Evolutionary conservation across 2,329 filamentous ascomycete genomes (phyloP).

Genomic region (Geoglossum cookeanum): DNA sequence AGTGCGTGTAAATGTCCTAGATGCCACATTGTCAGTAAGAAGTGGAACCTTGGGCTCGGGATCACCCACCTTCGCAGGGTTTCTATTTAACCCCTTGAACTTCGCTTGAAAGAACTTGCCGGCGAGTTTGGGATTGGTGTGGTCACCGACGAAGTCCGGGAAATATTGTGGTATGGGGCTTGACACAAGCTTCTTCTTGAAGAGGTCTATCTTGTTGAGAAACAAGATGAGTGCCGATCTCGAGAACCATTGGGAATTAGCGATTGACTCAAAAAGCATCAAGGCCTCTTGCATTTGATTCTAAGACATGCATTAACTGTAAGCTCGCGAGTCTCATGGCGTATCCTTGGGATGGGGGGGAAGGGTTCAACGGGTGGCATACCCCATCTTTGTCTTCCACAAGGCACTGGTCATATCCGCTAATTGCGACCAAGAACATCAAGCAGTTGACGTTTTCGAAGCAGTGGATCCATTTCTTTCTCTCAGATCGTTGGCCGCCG

Average conservation of each 20-base stretch:
- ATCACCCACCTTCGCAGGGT: conserved; percentile 35
- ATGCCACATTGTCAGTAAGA: neutral
- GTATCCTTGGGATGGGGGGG: neutral
- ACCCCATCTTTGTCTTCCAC: conserved; percentile 94
- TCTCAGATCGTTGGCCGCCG: conserved; percentile 83
- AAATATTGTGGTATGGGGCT: conserved; percentile 62
- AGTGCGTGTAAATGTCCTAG: conserved; percentile 50
- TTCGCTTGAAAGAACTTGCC: conserved; percentile 70
- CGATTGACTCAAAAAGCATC: conserved; percentile 53
- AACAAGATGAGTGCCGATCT: conserved; percentile 56
- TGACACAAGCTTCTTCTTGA: conserved; percentile 55
- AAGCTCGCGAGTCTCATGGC: neutral
- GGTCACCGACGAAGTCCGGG: conserved; percentile 56
- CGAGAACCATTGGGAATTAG: conserved; percentile 53
- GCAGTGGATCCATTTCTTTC: conserved; percentile 99
- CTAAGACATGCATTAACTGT: conserved; percentile 36
- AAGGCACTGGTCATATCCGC: conserved; percentile 88
- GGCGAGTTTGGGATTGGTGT: conserved; percentile 52
- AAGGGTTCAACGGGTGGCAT: neutral
- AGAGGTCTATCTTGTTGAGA: conserved; percentile 57
- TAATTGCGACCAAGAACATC: conserved; percentile 85
- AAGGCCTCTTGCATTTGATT: conserved; percentile 80
- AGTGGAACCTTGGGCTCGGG: conserved; percentile 18
- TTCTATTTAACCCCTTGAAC: conserved; percentile 56
- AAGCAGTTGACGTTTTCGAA: conserved; percentile 89